Conservation (phyloP, 2,329 filamentous ascomycete species). For the Aspergillus alliaceus region DNA sequence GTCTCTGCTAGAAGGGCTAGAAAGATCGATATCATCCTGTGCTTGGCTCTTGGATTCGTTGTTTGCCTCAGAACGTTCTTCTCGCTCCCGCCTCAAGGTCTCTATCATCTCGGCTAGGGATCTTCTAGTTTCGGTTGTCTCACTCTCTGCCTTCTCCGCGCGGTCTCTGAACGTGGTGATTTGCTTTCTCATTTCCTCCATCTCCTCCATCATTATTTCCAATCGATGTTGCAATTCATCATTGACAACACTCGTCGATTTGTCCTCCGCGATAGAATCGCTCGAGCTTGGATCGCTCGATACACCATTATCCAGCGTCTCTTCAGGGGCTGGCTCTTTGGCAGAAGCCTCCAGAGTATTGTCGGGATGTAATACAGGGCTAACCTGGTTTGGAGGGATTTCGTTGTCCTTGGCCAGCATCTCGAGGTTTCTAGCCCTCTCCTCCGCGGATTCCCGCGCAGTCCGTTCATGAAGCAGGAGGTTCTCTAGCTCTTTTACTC, state of each 20-base stretch:
- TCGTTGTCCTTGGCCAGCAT: conserved; percentile 51
- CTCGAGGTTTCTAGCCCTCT: conserved; percentile 70
- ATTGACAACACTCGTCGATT: conserved; percentile 28
- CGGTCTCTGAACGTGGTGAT: conserved; percentile 75
- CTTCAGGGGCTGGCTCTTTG: conserved; percentile 13
- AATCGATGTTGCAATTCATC: conserved; percentile 67
- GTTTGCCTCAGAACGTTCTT: conserved; percentile 55
- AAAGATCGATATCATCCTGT: conserved; percentile 10
- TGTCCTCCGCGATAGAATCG: conserved; percentile 35
- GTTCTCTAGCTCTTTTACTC: conserved; percentile 78
- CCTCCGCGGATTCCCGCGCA: conserved; percentile 81
- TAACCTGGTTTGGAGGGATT: background rate
- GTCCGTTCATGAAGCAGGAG: conserved; percentile 75
- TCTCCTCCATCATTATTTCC: conserved; percentile 74
- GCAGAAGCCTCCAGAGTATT: background rate
- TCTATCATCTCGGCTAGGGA: conserved; percentile 85
- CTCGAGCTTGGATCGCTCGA: conserved; percentile 11
- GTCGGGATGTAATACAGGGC: conserved; percentile 5
- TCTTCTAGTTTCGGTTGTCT: conserved; percentile 69
- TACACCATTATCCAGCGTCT: conserved; percentile 6
- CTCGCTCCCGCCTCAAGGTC: conserved; percentile 67
- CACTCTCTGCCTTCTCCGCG: conserved; percentile 77
- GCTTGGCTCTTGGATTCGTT: conserved; percentile 18
- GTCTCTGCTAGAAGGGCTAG: conserved; percentile 10
- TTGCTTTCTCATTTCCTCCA: conserved; percentile 76